Percentiles rank a stretch among this genome's conserved stretches.
Conservation (phyloP, 345 rosid species). For the Luvunga scandens region DNA sequence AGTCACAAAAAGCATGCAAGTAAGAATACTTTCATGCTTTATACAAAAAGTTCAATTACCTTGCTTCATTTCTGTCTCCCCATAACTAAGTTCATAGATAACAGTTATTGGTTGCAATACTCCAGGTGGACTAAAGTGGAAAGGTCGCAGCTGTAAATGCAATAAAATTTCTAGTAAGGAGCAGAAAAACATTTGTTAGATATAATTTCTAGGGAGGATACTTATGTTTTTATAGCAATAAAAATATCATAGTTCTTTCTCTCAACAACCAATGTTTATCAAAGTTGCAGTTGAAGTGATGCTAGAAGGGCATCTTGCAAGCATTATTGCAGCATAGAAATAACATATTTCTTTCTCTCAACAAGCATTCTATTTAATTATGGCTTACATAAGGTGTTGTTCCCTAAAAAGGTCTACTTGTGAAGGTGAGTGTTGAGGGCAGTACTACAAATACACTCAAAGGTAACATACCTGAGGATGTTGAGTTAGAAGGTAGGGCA, state of each 20-base stretch:
- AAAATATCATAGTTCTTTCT: neutral
- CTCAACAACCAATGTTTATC: neutral
- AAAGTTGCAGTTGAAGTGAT: neutral
- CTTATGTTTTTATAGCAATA: neutral
- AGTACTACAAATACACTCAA: neutral
- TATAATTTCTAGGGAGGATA: neutral
- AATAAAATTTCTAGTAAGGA: slow-evolving; percentile 17
- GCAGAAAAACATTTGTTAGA: neutral
- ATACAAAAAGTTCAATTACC: slow-evolving; percentile 35
- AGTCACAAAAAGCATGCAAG: neutral
- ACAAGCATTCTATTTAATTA: neutral
- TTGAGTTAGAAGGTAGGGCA: slow-evolving; percentile 49
- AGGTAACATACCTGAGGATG: slow-evolving; percentile 52
- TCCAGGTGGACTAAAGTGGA: slow-evolving; percentile 75
- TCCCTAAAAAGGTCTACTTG: neutral
- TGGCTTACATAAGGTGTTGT: neutral
- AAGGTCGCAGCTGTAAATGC: slow-evolving; percentile 57
- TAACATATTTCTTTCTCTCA: too few species aligned
- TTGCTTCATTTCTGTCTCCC: slow-evolving; percentile 91
- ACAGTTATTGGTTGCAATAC: slow-evolving; percentile 72
- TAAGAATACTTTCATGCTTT: neutral
- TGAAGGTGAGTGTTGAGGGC: neutral
- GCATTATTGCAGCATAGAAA: neutral
- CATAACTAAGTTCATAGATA: slow-evolving; percentile 83
- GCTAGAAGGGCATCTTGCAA: neutral